phyloP scores from a whole-genome alignment of 106 monocot species.

The Dioscorea zingiberensis region DNA sequence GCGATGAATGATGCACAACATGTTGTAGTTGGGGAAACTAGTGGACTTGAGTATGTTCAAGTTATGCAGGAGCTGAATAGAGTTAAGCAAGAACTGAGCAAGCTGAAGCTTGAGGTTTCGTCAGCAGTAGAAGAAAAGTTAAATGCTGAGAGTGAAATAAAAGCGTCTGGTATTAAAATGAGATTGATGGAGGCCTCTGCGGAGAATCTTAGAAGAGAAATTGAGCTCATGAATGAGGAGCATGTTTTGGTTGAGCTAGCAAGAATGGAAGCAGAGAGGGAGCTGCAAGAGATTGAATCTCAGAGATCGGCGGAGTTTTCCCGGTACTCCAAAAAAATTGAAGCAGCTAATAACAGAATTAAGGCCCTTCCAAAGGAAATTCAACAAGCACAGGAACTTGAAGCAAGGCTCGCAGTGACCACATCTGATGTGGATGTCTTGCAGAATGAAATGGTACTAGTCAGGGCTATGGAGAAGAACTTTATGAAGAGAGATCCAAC shows the following conservation, averaged over 20 bases:
- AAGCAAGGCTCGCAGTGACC: conserved; percentile 44
- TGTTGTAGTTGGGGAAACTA: not conserved
- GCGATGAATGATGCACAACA: not conserved
- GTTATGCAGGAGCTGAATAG: conserved; percentile 28
- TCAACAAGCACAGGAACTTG: conserved; percentile 26
- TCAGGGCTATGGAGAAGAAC: conserved; percentile 48
- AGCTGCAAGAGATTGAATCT: conserved; percentile 48
- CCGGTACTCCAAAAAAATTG: conserved; percentile 30
- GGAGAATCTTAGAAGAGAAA: conserved; percentile 42
- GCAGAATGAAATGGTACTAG: conserved; percentile 61
- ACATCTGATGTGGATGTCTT: conserved; percentile 46
- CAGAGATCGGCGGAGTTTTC: conserved; percentile 31
- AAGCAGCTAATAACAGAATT: conserved; percentile 27
- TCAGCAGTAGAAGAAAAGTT: conserved; percentile 37
- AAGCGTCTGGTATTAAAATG: conserved; percentile 11
- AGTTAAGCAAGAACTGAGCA: conserved; percentile 37
- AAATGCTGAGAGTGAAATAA: conserved; percentile 29
- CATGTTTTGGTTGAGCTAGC: conserved; percentile 86
- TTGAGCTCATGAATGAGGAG: conserved; percentile 64
- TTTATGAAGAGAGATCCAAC: not conserved
- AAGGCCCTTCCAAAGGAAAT: conserved; percentile 26
- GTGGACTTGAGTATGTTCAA: conserved; percentile 13
- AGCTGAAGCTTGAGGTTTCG: conserved; percentile 40
- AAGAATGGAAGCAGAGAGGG: conserved; percentile 73
- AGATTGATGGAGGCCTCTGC: conserved; percentile 10